Evolutionary conservation across 805 yeast species (phyloP).

Genomic region (Nakazawaea wickerhamii): DNA sequence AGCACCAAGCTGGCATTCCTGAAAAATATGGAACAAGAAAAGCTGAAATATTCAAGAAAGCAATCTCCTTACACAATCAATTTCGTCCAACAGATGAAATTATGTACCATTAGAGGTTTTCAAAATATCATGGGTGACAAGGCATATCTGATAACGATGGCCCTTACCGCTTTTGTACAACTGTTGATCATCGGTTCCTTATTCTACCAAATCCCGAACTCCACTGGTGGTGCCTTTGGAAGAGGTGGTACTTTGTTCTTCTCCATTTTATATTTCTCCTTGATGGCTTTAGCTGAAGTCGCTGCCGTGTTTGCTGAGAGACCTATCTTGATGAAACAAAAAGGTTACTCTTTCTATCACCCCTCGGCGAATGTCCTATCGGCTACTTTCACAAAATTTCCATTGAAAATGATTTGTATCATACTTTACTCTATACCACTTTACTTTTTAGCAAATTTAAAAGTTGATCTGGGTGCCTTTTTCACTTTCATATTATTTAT

Average conservation of each 20-base stretch:
- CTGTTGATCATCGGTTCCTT: slow-evolving; percentile 56
- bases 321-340: slow-evolving; percentile 64
- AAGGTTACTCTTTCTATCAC: slow-evolving; percentile 62
- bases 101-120: slow-evolving; percentile 33
- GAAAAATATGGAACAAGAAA: no score
- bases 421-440: slow-evolving; percentile 41
- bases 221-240: slow-evolving; percentile 53
- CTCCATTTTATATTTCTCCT: slow-evolving; percentile 45
- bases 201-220: slow-evolving; percentile 45
- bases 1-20: no score
- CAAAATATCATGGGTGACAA: slow-evolving; percentile 40
- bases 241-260: slow-evolving; percentile 63
- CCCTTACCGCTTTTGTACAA: no score
- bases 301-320: slow-evolving; percentile 42
- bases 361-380: slow-evolving; percentile 73
- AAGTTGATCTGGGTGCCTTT: slow-evolving; percentile 45
- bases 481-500: slow-evolving; percentile 45
- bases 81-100: slow-evolving; percentile 41
- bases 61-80: slow-evolving; percentile 39
- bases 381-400: slow-evolving; percentile 54
- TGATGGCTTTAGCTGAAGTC: slow-evolving; percentile 44
- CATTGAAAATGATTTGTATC: slow-evolving; percentile 46
- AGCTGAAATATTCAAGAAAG: slow-evolving; percentile 31
- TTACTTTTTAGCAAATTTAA: slow-evolving; percentile 52
- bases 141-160: no score